phyloP scores from a whole-genome alignment of 257 asterid species.

The Nicotiana undulata region DNA sequence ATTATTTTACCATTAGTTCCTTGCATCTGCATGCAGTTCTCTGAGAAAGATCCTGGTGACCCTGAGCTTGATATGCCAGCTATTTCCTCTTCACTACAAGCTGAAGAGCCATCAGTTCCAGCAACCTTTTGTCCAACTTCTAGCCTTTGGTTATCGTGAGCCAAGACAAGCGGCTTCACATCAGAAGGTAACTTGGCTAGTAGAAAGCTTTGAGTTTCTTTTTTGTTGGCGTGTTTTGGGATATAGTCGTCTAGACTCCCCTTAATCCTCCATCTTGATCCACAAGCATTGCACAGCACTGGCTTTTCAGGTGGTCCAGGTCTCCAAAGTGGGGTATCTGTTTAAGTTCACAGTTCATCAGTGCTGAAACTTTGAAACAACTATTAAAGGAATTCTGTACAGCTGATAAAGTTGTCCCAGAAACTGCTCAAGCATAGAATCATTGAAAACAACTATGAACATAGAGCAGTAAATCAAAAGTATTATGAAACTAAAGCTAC shows the following conservation, averaged over 20 bases:
- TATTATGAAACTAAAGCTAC: not conserved
- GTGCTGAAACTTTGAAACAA: not conserved
- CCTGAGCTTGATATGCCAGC: not conserved
- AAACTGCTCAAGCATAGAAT: not conserved
- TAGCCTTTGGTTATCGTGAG: not conserved
- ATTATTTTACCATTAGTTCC: not conserved
- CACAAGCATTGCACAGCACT: slow-evolving; percentile 26
- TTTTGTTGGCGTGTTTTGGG: slow-evolving; percentile 3
- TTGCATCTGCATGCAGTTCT: not conserved
- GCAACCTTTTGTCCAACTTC: not conserved
- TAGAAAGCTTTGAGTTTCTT: not conserved
- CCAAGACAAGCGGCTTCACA: no score
- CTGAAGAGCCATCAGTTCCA: not conserved
- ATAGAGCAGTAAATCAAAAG: no score
- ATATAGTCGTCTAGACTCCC: slow-evolving; percentile 9
- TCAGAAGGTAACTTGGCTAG: not conserved
- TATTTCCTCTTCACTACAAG: not conserved
- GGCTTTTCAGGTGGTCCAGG: slow-evolving; percentile 23
- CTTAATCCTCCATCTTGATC: slow-evolving; percentile 18
- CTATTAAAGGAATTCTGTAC: not conserved
- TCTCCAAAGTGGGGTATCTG: slow-evolving; percentile 24
- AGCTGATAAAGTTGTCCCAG: not conserved
- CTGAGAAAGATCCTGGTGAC: not conserved
- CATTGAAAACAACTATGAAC: not conserved
- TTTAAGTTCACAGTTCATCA: not conserved